Evolutionary conservation across 306 rosid species (phyloP), one percentile per base, ranked within the genome.

Genomic region (Corylus heterophylla): DNA sequence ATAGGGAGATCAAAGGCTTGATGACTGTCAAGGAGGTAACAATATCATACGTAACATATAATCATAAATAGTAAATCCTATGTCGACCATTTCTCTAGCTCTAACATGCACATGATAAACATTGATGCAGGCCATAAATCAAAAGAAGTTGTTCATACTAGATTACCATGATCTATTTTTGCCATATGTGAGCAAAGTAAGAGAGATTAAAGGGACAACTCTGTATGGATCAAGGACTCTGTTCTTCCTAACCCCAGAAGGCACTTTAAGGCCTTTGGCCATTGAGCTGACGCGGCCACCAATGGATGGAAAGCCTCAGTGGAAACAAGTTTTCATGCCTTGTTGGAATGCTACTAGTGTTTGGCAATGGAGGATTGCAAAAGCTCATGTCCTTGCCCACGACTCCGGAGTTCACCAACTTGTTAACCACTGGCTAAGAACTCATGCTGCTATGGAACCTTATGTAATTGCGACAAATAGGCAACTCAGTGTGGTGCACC

Each of bases 351-450:
- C 98, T 14, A 92, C 97, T 8, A 77, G 68, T 2, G 81, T 87
- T 50, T 94, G 97, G 97, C 93, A 92, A 12, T 94, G 98, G 98
- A 88, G 97, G 78, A 66, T 94, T 16, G 98, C 98, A 69, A 92
- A 92, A 80, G 83, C 92, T 74, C 98, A 94, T 76, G 89, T 92
- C 73, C 89, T 91, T 71, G 92, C 98, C 54, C 97, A 94, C 72
- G 97, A 94, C 74, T 72, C 95, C 39, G 92, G 95, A 42, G 78
- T 80, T 85, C 97, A 94, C 75, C 97, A 94, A 76, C 97, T 94
- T 20, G 90, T 92, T 62, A 87, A 80, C 75, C 98, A 94, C 69
- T 94, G 98, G 98, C 72, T 94, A 20, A 74, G 98, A 75, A 95
- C 98, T 63, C 98, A 95, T 55, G 85, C 94, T 63, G 76, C 61